Evolutionary conservation across 2,329 filamentous ascomycete genomes (phyloP).

Genomic region (Aspergillus sp.): DNA sequence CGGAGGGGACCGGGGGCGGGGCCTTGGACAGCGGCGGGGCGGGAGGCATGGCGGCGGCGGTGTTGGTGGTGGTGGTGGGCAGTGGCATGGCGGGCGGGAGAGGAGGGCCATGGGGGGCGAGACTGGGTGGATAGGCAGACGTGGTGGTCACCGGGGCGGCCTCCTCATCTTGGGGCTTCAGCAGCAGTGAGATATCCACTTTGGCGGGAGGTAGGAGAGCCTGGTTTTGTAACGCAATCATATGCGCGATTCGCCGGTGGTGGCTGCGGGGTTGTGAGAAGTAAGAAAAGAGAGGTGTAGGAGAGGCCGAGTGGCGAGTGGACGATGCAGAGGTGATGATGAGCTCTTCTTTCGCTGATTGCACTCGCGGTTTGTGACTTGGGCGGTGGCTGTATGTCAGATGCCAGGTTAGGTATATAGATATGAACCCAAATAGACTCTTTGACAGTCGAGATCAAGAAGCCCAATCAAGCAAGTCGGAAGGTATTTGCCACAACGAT

Average conservation of each 20-base stretch:
- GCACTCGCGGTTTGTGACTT: no score
- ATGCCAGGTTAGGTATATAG: no score
- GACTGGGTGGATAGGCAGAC: conserved; percentile 32
- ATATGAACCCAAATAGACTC: no score
- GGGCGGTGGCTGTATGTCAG: no score
- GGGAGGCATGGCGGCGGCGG: conserved; percentile 22
- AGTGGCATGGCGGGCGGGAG: conserved; percentile 24
- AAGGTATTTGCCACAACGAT: no score
- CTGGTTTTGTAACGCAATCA: conserved; percentile 42
- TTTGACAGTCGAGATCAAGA: no score
- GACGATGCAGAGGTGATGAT: no score
- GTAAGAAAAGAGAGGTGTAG: not conserved
- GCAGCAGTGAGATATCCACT: conserved; percentile 92
- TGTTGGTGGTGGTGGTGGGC: conserved; percentile 14
- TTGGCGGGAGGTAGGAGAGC: conserved; percentile 54
- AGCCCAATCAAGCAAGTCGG: no score
- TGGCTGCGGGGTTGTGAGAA: not conserved
- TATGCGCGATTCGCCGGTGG: conserved; percentile 35
- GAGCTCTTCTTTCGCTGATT: no score
- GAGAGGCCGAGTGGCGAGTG: no score
- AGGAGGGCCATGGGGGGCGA: conserved; percentile 23
- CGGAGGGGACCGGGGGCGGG: conserved; percentile 19
- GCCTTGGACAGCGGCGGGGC: conserved; percentile 31
- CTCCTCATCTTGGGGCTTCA: conserved; percentile 60
- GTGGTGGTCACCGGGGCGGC: conserved; percentile 28